Evolutionary conservation across 2,329 filamentous ascomycete species (phyloP).

Genomic region (Apiospora phragmitis): DNA sequence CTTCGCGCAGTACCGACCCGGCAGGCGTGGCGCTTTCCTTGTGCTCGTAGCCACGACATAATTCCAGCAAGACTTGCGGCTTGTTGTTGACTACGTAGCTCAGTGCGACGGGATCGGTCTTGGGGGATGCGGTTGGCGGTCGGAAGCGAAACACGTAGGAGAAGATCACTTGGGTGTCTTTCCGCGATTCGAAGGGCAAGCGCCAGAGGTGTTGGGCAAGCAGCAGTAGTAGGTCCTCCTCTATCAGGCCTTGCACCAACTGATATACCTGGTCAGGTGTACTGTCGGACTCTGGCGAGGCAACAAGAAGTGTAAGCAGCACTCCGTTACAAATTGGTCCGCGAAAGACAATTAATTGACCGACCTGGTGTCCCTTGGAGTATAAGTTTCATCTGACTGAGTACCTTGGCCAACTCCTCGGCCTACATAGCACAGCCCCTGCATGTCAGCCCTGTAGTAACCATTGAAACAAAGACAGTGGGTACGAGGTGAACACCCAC

Average conservation of each 20-base stretch:
- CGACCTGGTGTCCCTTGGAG: slow-evolving; percentile 91
- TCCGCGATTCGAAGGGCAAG: slow-evolving; percentile 92
- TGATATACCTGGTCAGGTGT: slow-evolving; percentile 86
- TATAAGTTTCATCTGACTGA: slow-evolving; percentile 88
- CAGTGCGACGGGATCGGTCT: slow-evolving; percentile 78
- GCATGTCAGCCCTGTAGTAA: slow-evolving; percentile 3
- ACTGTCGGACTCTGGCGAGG: slow-evolving; percentile 71
- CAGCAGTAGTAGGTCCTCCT: slow-evolving; percentile 84
- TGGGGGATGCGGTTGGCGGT: slow-evolving; percentile 64
- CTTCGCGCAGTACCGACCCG: slow-evolving; percentile 84
- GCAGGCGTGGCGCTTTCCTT: slow-evolving; percentile 91
- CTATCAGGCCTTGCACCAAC: slow-evolving; percentile 79
- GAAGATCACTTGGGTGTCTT: slow-evolving; percentile 94
- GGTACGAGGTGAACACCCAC: slow-evolving; percentile 30
- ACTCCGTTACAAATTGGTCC: neutral
- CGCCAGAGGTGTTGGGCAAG: slow-evolving; percentile 81
- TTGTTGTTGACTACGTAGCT: slow-evolving; percentile 85
- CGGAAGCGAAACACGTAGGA: slow-evolving; percentile 93
- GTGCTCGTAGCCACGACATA: slow-evolving; percentile 88
- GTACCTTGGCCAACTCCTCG: slow-evolving; percentile 83
- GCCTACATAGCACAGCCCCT: slow-evolving; percentile 50
- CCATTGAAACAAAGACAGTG: slow-evolving; percentile 11
- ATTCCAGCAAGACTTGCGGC: slow-evolving; percentile 81
- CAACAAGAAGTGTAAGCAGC: neutral
- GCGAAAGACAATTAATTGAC: slow-evolving; percentile 20